These are phyloP conservation scores for Rhynchospora tenuis DNA, from an alignment of 176 grass and related monocot species.

Conservation along the genomic window DNA sequence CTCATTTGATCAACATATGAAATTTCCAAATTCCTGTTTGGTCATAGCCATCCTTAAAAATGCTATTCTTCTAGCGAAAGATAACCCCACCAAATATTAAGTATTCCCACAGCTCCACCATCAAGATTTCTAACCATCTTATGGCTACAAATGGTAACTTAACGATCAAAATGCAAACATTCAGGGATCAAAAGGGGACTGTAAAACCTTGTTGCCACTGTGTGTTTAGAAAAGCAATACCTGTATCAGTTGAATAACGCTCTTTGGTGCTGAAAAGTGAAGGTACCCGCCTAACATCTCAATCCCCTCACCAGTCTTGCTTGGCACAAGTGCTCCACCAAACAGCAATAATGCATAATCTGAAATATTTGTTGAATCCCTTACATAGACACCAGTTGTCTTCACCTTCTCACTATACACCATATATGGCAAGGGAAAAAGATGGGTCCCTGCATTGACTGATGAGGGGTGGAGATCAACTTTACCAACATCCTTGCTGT, in stretches of 20 bases:
- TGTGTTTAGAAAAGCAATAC: constrained; percentile 24
- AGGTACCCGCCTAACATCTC: constrained; percentile 93
- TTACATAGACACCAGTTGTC: constrained; percentile 72
- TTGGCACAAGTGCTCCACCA: constrained; percentile 55
- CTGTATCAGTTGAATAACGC: constrained; percentile 77
- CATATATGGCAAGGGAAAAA: constrained; percentile 85
- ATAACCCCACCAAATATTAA: background rate
- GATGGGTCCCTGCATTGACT: constrained; percentile 63
- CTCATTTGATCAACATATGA: background rate
- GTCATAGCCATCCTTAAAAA: background rate
- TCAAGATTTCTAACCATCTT: background rate
- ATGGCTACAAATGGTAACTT: background rate
- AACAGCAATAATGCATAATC: constrained; percentile 91
- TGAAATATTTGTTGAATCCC: constrained; percentile 93
- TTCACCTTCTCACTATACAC: constrained; percentile 97
- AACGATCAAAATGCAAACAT: background rate
- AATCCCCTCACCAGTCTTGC: constrained; percentile 73
- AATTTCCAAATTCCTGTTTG: background rate
- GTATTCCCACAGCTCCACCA: background rate
- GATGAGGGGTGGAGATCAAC: constrained; percentile 93
- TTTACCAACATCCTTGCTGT: constrained; percentile 93
- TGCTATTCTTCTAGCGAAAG: background rate
- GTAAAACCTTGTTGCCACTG: background rate
- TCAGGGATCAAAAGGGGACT: background rate
- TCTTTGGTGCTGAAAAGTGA: constrained; percentile 78